Evolutionary conservation across 139 green algal genomes (phyloP).

Genomic region (Coelastrella sp.): DNA sequence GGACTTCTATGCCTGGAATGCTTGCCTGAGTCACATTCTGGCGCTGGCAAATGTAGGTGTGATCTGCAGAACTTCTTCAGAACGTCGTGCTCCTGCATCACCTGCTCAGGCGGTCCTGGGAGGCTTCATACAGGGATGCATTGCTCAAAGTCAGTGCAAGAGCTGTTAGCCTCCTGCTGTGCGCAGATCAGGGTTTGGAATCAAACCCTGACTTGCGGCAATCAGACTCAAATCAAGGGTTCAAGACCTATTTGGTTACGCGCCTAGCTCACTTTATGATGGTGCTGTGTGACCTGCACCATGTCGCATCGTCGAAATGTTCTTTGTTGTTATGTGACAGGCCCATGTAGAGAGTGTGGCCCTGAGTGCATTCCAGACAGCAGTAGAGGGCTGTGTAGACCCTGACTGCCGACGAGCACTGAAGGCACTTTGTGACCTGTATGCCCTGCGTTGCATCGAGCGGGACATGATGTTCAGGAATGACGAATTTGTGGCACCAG

Average conservation of each 20-base stretch:
- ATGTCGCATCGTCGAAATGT: too few species aligned
- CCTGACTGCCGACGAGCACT: conserved; percentile 75
- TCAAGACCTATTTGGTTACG: too few species aligned
- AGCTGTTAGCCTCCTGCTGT: background rate
- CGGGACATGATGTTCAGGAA: conserved; percentile 80
- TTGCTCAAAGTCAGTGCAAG: too few species aligned
- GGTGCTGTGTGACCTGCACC: too few species aligned
- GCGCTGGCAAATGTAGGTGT: conserved; percentile 59
- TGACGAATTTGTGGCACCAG: conserved; percentile 86
- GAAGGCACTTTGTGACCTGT: conserved; percentile 82
- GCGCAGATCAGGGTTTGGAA: too few species aligned
- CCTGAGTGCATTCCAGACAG: conserved; percentile 62
- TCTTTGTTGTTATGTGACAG: background rate
- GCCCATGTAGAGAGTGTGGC: conserved; percentile 68
- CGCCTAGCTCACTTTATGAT: too few species aligned
- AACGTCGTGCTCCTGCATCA: too few species aligned
- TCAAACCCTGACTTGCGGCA: too few species aligned
- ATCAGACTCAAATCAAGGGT: too few species aligned
- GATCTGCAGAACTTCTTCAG: too few species aligned
- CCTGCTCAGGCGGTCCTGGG: too few species aligned
- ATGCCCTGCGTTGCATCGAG: conserved; percentile 82
- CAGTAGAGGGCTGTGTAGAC: conserved; percentile 71
- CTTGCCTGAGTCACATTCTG: conserved; percentile 84
- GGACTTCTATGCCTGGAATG: conserved; percentile 86
- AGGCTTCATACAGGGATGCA: too few species aligned